Percentiles rank a stretch among this genome's conserved stretches.
These are phyloP conservation scores for Priceomyces medius DNA, from an alignment of 805 yeast genomes.

Conservation along the genomic window DNA sequence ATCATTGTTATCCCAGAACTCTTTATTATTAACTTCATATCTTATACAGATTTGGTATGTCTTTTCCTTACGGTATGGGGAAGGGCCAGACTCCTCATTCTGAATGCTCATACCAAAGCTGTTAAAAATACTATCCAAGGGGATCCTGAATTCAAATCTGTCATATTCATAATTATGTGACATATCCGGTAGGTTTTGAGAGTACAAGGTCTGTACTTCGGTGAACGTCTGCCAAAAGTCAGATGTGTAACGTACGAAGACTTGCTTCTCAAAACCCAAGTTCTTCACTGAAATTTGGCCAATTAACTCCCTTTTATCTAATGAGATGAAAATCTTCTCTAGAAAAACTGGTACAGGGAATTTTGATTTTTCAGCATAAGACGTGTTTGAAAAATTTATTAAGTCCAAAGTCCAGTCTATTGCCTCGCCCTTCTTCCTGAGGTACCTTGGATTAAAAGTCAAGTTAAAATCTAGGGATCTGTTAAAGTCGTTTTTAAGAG, in stretches of 20 bases:
- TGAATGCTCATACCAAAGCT: slow-evolving; percentile 19
- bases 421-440: slow-evolving; percentile 5
- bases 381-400: slow-evolving; percentile 43
- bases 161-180: slow-evolving; percentile 58
- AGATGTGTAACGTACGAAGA: slow-evolving; percentile 70
- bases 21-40: slow-evolving; percentile 48
- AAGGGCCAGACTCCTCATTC: slow-evolving; percentile 7
- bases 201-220: slow-evolving; percentile 64
- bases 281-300: slow-evolving; percentile 83
- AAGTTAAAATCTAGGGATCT: background rate
- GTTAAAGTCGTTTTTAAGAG: slow-evolving; percentile 7
- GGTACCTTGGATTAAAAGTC: background rate
- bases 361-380: slow-evolving; percentile 43
- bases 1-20: slow-evolving; percentile 78
- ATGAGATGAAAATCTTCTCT: slow-evolving; percentile 60
- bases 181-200: slow-evolving; percentile 52
- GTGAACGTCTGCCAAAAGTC: slow-evolving; percentile 77
- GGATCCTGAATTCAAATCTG: slow-evolving; percentile 66
- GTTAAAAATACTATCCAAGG: slow-evolving; percentile 43
- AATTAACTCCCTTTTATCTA: slow-evolving; percentile 55
- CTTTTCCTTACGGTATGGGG: slow-evolving; percentile 13
- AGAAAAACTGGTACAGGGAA: slow-evolving; percentile 51
- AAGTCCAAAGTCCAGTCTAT: slow-evolving; percentile 46
- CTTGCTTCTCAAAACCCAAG: slow-evolving; percentile 62
- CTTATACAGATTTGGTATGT: slow-evolving; percentile 53